phyloP scores from a whole-genome alignment of 768 basidiomycete genomes.

The Rhizopogon vesiculosus region DNA sequence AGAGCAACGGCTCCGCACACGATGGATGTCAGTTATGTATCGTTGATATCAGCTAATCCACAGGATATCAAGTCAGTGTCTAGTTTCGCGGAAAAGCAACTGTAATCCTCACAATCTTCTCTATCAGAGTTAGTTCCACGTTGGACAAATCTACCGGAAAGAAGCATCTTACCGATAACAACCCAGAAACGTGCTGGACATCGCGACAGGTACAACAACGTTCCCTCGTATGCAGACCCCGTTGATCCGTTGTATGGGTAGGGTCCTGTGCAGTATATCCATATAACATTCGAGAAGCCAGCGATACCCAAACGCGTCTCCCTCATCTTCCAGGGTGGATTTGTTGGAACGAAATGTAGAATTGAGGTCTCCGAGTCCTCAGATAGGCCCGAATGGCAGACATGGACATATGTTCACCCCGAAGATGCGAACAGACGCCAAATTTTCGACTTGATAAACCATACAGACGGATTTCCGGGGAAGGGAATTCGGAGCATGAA shows the following conservation, averaged over 20 bases:
- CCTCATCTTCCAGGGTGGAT: conserved; percentile 83
- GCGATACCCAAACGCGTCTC: conserved; percentile 54
- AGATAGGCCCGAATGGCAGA: conserved; percentile 41
- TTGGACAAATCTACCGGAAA: conserved; percentile 71
- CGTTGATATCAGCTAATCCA: conserved; percentile 11
- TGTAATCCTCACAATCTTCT: conserved; percentile 2
- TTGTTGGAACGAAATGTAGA: conserved; percentile 66
- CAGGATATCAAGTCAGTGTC: conserved; percentile 33
- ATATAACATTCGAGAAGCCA: conserved; percentile 47
- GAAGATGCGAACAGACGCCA: conserved; percentile 78
- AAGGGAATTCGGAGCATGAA: conserved; percentile 43
- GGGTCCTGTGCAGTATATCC: conserved; percentile 77
- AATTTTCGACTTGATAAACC: conserved; percentile 46
- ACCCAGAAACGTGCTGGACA: conserved; percentile 81
- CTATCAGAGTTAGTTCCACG: conserved; percentile 69
- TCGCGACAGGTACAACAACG: conserved; percentile 58
- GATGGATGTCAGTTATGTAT: conserved; percentile 19
- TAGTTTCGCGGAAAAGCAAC: conserved; percentile 28
- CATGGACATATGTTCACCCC: conserved; percentile 58
- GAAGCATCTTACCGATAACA: conserved; percentile 64
- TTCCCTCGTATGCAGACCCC: not conserved
- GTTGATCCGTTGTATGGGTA: conserved; percentile 21
- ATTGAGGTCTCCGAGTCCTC: conserved; percentile 35
- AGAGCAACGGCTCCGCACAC: conserved; percentile 1
- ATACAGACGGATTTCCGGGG: conserved; percentile 8